A percentile compares a stretch with the other conserved stretches of the same genome.
phyloP scores from a whole-genome alignment of 2,329 filamentous ascomycete species.

The Coleophoma crateriformis region DNA sequence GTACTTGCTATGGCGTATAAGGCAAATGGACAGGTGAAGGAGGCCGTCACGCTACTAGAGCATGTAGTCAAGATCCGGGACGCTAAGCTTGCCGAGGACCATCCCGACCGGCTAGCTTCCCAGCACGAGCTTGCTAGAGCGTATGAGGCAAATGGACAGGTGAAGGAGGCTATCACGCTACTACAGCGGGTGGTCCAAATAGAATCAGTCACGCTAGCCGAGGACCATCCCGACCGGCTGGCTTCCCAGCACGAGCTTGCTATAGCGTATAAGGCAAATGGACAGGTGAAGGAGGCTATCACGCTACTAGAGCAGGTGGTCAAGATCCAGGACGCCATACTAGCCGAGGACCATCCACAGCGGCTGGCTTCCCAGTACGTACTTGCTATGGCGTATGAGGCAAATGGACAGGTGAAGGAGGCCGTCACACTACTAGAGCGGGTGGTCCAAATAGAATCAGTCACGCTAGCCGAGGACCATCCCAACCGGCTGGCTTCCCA shows the following conservation, averaged over 20 bases:
- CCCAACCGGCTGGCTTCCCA: not conserved
- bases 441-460: not conserved
- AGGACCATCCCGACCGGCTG: conserved; percentile 1
- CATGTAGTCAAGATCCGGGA: not conserved
- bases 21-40: not conserved
- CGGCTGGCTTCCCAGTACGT: not conserved
- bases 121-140: not conserved
- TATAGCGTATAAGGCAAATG: not conserved
- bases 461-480: not conserved
- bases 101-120: not conserved
- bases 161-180: not conserved
- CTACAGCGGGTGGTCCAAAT: not conserved
- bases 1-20: not conserved
- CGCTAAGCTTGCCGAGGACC: not conserved
- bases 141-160: not conserved
- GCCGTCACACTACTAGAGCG: not conserved
- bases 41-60: not conserved
- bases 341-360: not conserved
- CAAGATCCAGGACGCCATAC: not conserved
- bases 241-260: conserved; percentile 2
- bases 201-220: not conserved
- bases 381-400: not conserved
- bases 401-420: not conserved
- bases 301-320: not conserved
- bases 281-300: not conserved